These are phyloP conservation scores for Eucalyptus curtisii DNA, from an alignment of 345 rosid genomes.

Conservation along the genomic window DNA sequence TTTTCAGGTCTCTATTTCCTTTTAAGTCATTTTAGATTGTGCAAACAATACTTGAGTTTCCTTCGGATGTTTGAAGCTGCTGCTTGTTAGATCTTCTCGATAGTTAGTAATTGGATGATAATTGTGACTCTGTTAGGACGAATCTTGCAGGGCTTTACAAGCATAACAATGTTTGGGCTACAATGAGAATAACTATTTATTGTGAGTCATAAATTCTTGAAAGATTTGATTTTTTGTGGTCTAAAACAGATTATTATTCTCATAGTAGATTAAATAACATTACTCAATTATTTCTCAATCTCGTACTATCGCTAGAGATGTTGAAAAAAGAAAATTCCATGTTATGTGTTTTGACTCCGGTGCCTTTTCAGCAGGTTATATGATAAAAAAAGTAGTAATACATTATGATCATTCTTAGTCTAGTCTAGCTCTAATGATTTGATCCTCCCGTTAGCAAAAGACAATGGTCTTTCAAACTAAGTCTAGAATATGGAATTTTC, in stretches of 20 bases:
- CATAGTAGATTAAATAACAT: rapidly evolving
- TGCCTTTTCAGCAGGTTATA: background rate
- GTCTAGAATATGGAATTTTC: background rate
- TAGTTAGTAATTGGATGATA: background rate
- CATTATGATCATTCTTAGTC: background rate
- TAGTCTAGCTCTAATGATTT: background rate
- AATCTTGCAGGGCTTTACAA: background rate
- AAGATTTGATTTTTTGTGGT: no score
- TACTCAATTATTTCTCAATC: no score
- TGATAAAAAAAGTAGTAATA: background rate
- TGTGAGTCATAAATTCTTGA: rapidly evolving
- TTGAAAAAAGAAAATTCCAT: background rate
- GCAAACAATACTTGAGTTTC: background rate
- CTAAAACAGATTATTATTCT: rapidly evolving
- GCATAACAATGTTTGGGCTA: rapidly evolving
- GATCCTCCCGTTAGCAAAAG: background rate
- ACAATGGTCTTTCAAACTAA: background rate
- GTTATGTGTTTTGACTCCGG: background rate
- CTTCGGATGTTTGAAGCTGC: background rate
- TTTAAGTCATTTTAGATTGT: background rate
- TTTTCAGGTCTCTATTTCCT: background rate
- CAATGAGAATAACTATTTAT: no score
- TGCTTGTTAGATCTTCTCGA: background rate
- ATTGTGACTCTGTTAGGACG: background rate
- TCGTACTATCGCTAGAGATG: rapidly evolving